Evolutionary conservation across 306 rosid species (phyloP).

Genomic region (Hippophae tibetana): DNA sequence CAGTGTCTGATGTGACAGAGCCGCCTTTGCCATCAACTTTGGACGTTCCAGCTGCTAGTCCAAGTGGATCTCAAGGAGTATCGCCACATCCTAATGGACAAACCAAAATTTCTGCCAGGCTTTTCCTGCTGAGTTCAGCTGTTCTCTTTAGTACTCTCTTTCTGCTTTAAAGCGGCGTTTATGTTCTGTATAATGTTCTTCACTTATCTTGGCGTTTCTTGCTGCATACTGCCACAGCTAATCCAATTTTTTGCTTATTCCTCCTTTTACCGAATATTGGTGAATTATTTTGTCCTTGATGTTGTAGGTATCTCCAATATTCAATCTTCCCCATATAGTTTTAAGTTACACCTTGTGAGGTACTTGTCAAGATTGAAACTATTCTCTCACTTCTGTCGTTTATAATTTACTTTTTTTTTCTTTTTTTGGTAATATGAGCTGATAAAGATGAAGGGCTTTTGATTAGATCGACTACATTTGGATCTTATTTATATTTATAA

Average conservation of each 20-base stretch:
- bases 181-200: background rate
- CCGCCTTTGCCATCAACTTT: slow-evolving; percentile 53
- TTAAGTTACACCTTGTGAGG: slow-evolving; percentile 23
- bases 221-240: slow-evolving; percentile 23
- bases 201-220: slow-evolving; percentile 22
- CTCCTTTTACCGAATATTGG: slow-evolving; percentile 7
- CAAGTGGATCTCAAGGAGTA: slow-evolving; percentile 13
- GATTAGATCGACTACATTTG: too few species aligned
- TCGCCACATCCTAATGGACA: slow-evolving; percentile 30
- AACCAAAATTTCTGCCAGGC: slow-evolving; percentile 38
- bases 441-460: too few species aligned
- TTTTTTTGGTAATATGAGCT: too few species aligned
- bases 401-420: background rate
- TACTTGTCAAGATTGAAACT: slow-evolving; percentile 22
- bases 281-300: slow-evolving; percentile 30
- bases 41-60: slow-evolving; percentile 18
- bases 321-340: slow-evolving; percentile 31
- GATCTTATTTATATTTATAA: too few species aligned
- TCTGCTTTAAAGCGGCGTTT: slow-evolving; percentile 17
- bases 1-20: slow-evolving; percentile 48
- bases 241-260: slow-evolving; percentile 15
- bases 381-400: slow-evolving; percentile 17
- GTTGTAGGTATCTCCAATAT: slow-evolving; percentile 29
- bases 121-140: slow-evolving; percentile 35
- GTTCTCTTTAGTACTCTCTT: slow-evolving; percentile 33